A percentile compares a stretch with the other conserved stretches of the same genome.
These are phyloP conservation scores for Telfairia occidentalis DNA, from an alignment of 331 rosid genomes.

Conservation along the genomic window DNA sequence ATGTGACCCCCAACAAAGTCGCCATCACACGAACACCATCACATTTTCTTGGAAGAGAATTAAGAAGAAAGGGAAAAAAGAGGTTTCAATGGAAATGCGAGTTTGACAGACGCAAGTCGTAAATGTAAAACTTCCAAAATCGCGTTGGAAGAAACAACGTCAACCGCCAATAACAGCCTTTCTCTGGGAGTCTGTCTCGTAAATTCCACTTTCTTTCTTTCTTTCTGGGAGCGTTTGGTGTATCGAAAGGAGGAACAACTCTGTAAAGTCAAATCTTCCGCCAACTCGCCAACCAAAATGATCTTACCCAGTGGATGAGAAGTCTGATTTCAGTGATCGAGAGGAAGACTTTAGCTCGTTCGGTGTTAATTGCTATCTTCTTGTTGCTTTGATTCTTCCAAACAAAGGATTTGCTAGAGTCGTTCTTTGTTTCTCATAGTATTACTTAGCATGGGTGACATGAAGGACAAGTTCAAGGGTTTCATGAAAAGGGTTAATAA, in stretches of 20 bases:
- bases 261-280: not conserved
- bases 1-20: not conserved
- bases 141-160: conserved; percentile 2
- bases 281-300: not conserved
- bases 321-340: not conserved
- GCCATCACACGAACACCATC: not conserved
- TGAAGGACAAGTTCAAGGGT: conserved; percentile 81
- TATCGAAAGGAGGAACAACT: not conserved
- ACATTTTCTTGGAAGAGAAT: not conserved
- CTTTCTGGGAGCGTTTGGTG: not conserved
- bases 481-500: conserved; percentile 74
- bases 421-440: not conserved
- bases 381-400: not conserved
- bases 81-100: not conserved
- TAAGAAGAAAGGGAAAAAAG: not conserved
- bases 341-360: not conserved
- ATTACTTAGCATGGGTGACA: conserved; percentile 41
- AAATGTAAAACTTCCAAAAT: not conserved
- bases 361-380: not conserved
- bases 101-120: no score
- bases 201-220: not conserved
- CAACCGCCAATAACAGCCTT: conserved; percentile 2
- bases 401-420: not conserved
- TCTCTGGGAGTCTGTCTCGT: not conserved
- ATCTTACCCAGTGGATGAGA: not conserved